phyloP scores from a whole-genome alignment of 2,329 filamentous ascomycete species.

The Monosporascus sp. region DNA sequence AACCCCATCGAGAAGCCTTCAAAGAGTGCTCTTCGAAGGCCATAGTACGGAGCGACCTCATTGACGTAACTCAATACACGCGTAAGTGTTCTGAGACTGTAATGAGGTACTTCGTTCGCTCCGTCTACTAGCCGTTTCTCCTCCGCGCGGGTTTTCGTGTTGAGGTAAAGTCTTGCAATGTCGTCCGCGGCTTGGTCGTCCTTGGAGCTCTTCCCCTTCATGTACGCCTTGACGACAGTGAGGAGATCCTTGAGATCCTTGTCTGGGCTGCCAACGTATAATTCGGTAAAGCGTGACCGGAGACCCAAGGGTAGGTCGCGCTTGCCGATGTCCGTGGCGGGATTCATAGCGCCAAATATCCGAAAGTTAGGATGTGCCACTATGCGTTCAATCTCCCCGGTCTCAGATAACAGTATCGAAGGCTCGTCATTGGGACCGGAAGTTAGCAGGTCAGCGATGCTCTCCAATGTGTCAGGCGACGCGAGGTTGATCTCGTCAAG shows the following conservation, averaged over 20 bases:
- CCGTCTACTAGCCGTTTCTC: conserved; percentile 88
- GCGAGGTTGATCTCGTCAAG: conserved; percentile 97
- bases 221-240: conserved; percentile 81
- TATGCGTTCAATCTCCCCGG: conserved; percentile 86
- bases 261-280: conserved; percentile 91
- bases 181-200: conserved; percentile 72
- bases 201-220: conserved; percentile 65
- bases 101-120: conserved; percentile 92
- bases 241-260: conserved; percentile 79
- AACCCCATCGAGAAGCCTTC: conserved; percentile 99
- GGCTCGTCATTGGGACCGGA: conserved; percentile 66
- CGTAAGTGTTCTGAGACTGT: conserved; percentile 90
- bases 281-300: conserved; percentile 87
- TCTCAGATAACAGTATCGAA: conserved; percentile 86
- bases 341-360: conserved; percentile 98
- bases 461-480: conserved; percentile 89
- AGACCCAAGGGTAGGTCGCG: conserved; percentile 86
- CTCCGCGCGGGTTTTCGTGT: conserved; percentile 75
- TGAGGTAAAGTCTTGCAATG: conserved; percentile 81
- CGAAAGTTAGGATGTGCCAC: conserved; percentile 88
- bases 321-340: conserved; percentile 95
- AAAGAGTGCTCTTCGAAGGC: conserved; percentile 76
- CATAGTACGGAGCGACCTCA: conserved; percentile 78
- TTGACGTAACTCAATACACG: conserved; percentile 83
- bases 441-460: conserved; percentile 80